These are phyloP conservation scores for Lactarius akahatsu DNA, from an alignment of 768 basidiomycete genomes.

Conservation along the genomic window DNA sequence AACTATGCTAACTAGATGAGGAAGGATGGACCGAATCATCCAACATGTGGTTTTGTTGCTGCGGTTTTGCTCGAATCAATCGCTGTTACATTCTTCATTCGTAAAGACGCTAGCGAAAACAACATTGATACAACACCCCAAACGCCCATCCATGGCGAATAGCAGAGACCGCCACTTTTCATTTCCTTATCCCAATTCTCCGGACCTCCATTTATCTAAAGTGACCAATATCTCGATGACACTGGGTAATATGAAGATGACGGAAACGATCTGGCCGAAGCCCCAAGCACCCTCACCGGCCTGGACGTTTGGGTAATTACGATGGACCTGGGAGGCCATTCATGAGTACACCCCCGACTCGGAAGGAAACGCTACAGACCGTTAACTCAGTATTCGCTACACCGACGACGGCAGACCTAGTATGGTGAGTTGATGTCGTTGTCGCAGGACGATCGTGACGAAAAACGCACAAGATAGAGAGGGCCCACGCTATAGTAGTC, in stretches of 20 bases:
- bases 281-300: neutral
- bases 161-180: no score
- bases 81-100: no score
- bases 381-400: neutral
- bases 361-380: neutral
- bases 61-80: no score
- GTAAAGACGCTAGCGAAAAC: no score
- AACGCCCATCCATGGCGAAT: no score
- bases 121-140: no score
- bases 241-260: neutral
- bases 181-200: no score
- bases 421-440: neutral
- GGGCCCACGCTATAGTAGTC: neutral
- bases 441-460: neutral
- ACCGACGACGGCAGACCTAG: neutral
- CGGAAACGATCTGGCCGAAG: slow-evolving; percentile 1
- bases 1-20: no score
- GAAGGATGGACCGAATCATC: no score
- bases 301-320: neutral
- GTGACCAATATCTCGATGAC: neutral
- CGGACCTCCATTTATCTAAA: neutral
- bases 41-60: no score
- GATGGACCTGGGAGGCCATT: neutral
- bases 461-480: neutral
- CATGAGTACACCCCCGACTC: neutral